A percentile compares a stretch with the other conserved stretches of the same genome.
Conservation (phyloP, 306 rosid species). For the Acacia melanoxylon region DNA sequence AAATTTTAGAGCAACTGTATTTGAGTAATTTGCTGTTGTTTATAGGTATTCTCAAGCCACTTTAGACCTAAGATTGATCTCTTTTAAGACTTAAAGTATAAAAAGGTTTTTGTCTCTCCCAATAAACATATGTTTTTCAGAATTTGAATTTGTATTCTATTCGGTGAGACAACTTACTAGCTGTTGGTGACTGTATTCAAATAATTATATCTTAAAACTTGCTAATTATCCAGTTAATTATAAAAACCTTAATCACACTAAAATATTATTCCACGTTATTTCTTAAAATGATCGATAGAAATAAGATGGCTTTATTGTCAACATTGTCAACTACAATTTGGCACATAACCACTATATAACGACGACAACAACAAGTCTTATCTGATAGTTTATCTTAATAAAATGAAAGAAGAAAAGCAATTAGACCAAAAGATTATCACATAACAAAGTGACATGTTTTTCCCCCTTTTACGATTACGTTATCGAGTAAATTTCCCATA, state of each 20-base stretch:
- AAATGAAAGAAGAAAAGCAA: background rate
- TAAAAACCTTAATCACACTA: background rate
- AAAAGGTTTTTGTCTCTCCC: too few relatives aligned
- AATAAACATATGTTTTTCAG: too few relatives aligned
- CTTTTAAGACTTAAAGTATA: too few relatives aligned
- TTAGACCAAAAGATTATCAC: constrained; percentile 1
- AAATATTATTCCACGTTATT: background rate
- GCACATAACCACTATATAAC: too few relatives aligned
- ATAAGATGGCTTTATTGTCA: background rate
- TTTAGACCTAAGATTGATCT: too few relatives aligned
- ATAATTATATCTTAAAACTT: background rate
- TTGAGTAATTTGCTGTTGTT: too few relatives aligned
- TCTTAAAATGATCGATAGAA: background rate
- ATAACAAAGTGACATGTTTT: background rate
- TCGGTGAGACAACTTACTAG: too few relatives aligned
- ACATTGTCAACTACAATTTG: background rate
- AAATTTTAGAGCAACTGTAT: too few relatives aligned
- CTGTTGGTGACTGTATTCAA: too few relatives aligned
- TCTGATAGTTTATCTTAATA: background rate
- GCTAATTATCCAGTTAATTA: background rate
- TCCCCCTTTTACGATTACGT: background rate
- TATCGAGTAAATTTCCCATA: background rate
- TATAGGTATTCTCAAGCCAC: too few relatives aligned
- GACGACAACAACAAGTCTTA: background rate
- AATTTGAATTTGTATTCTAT: too few relatives aligned